Conservation (phyloP, 345 rosid species). For the Citrus unshiu region DNA sequence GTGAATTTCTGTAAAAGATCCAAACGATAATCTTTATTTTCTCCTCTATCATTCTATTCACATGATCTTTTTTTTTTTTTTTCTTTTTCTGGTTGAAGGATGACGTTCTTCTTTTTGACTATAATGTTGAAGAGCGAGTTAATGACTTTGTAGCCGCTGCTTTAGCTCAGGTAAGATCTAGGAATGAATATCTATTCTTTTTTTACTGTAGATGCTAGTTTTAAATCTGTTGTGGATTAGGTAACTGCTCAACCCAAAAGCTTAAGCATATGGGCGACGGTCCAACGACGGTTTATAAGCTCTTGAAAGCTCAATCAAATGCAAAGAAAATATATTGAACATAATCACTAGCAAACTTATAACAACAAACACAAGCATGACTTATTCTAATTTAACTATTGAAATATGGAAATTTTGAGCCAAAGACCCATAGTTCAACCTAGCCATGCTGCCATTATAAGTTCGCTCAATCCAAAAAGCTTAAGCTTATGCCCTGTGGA, state of each 20-base stretch:
- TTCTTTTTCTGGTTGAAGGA: conserved; percentile 42
- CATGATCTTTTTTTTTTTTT: conserved; percentile 11
- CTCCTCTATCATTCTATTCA: conserved; percentile 18
- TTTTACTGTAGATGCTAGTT: neutral
- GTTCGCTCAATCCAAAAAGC: neutral
- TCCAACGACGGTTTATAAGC: neutral
- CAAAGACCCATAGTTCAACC: neutral
- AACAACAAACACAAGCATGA: neutral
- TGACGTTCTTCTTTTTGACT: conserved; percentile 74
- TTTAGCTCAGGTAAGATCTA: conserved; percentile 57
- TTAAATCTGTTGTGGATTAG: neutral
- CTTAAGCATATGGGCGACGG: neutral
- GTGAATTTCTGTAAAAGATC: conserved; percentile 31
- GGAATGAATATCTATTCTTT: neutral
- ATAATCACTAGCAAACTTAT: neutral
- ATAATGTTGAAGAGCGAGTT: conserved; percentile 88
- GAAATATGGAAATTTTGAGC: neutral
- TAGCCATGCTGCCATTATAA: neutral
- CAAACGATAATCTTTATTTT: conserved; percentile 9
- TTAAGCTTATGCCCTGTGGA: neutral
- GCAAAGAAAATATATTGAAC: neutral
- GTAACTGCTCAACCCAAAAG: neutral
- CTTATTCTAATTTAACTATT: neutral
- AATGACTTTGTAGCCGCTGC: conserved; percentile 85
- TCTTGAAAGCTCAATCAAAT: neutral